Conservation (phyloP, 805 yeast genomes). For the Saturnispora silvae region DNA sequence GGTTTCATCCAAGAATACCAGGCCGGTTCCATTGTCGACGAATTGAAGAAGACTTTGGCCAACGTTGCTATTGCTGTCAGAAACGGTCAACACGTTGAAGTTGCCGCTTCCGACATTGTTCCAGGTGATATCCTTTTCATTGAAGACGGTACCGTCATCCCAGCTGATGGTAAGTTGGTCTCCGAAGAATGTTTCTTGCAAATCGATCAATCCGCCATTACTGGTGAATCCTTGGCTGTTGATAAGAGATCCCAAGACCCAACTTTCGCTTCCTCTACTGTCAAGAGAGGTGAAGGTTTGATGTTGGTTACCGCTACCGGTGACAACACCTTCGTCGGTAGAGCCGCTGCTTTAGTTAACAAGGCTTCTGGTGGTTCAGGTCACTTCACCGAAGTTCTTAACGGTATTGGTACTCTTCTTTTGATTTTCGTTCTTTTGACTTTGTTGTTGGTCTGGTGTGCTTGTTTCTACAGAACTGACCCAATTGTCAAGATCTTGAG, state of each 20-base stretch:
- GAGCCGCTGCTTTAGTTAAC: conserved; percentile 95
- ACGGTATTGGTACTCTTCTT: conserved; percentile 92
- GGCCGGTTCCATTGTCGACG: conserved; percentile 97
- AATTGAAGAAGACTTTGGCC: conserved; percentile 89
- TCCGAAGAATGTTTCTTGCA: conserved; percentile 74
- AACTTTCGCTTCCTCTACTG: conserved; percentile 85
- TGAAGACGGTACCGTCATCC: conserved; percentile 86
- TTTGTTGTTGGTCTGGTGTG: conserved; percentile 81
- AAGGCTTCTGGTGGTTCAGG: conserved; percentile 88
- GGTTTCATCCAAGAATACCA: conserved; percentile 97
- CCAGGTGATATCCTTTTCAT: conserved; percentile 89
- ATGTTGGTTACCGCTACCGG: conserved; percentile 93
- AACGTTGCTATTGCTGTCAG: conserved; percentile 81
- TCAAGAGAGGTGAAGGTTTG: conserved; percentile 90
- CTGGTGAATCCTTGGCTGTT: conserved; percentile 95
- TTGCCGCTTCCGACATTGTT: conserved; percentile 75
- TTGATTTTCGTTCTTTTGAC: conserved; percentile 83
- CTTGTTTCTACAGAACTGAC: conserved; percentile 88
- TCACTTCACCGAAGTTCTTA: conserved; percentile 94
- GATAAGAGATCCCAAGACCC: conserved; percentile 85
- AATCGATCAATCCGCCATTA: conserved; percentile 92
- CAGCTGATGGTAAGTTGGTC: conserved; percentile 84
- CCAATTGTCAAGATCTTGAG: conserved; percentile 80
- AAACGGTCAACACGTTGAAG: conserved; percentile 64
- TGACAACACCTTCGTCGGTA: conserved; percentile 91